Percentiles rank a stretch among this genome's conserved stretches.
These are phyloP conservation scores for Leccinum subfulvum DNA, from an alignment of 1,284 basidiomycete species.

Conservation along the genomic window DNA sequence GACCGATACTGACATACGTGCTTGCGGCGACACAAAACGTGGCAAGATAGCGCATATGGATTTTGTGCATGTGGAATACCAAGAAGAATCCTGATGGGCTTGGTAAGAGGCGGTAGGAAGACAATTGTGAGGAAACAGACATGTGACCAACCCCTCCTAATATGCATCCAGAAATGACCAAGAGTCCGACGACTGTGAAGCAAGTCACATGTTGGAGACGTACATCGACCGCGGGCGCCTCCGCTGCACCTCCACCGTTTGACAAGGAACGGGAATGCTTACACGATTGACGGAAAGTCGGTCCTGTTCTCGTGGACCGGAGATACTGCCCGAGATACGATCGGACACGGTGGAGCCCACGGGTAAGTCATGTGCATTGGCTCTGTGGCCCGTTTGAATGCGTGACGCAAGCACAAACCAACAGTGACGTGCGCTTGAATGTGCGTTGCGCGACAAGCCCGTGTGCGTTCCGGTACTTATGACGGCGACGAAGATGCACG, in stretches of 20 bases:
- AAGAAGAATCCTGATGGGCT: constrained; percentile 23
- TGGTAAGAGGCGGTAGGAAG: neutral
- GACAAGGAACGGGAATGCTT: neutral
- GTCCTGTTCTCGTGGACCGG: neutral
- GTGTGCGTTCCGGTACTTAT: neutral
- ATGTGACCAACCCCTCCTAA: constrained; percentile 64
- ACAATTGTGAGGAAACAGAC: constrained; percentile 15
- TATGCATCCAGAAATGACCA: constrained; percentile 49
- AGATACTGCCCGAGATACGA: constrained; percentile 11
- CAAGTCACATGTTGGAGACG: neutral
- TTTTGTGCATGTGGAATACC: constrained; percentile 36
- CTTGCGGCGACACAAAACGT: constrained; percentile 70
- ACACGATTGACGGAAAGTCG: neutral
- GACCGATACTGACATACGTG: constrained; percentile 65
- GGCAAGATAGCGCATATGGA: constrained; percentile 61
- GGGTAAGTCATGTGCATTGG: neutral
- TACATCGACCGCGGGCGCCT: constrained; percentile 2
- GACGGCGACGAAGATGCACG: neutral
- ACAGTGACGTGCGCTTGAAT: neutral
- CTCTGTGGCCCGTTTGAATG: neutral
- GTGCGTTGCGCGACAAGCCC: neutral
- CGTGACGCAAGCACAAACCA: neutral
- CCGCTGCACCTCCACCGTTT: neutral
- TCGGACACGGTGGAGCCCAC: neutral
- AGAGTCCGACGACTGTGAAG: constrained; percentile 54